phyloP scores from a whole-genome alignment of 345 rosid species.

The Salix exigua region DNA sequence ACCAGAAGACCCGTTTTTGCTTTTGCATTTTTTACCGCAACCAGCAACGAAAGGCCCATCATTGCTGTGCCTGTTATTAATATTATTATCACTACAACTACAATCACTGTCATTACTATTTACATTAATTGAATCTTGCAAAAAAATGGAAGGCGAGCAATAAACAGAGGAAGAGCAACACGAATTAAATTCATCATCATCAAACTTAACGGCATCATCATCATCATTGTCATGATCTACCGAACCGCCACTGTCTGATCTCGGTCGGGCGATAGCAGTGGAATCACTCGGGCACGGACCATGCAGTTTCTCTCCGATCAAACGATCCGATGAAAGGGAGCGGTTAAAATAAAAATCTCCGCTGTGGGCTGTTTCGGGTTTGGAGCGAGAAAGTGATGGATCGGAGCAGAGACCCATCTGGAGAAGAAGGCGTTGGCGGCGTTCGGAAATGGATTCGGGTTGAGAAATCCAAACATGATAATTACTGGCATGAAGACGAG shows the following conservation, averaged over 20 bases:
- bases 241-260: slow-evolving; percentile 39
- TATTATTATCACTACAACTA: background rate
- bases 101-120: slow-evolving; percentile 9
- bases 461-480: slow-evolving; percentile 83
- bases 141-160: slow-evolving; percentile 33
- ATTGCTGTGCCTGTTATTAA: background rate
- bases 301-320: slow-evolving; percentile 12
- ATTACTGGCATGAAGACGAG: slow-evolving; percentile 22
- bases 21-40: background rate
- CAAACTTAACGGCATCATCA: slow-evolving; percentile 8
- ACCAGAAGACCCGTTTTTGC: slow-evolving; percentile 11
- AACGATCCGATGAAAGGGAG: slow-evolving; percentile 41
- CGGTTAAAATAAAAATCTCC: slow-evolving; percentile 32
- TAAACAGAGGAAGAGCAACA: slow-evolving; percentile 18
- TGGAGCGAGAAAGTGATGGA: slow-evolving; percentile 43
- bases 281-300: slow-evolving; percentile 5
- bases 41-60: background rate
- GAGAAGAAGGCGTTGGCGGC: slow-evolving; percentile 50
- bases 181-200: slow-evolving; percentile 23
- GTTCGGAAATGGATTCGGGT: slow-evolving; percentile 71
- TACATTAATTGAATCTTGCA: slow-evolving; percentile 15
- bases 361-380: slow-evolving; percentile 21
- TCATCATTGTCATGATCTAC: slow-evolving; percentile 9
- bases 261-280: slow-evolving; percentile 41
- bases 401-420: slow-evolving; percentile 64